Evolutionary conservation across 148 eudicot species (phyloP).

Genomic region (Heliamphora exappendiculata): DNA sequence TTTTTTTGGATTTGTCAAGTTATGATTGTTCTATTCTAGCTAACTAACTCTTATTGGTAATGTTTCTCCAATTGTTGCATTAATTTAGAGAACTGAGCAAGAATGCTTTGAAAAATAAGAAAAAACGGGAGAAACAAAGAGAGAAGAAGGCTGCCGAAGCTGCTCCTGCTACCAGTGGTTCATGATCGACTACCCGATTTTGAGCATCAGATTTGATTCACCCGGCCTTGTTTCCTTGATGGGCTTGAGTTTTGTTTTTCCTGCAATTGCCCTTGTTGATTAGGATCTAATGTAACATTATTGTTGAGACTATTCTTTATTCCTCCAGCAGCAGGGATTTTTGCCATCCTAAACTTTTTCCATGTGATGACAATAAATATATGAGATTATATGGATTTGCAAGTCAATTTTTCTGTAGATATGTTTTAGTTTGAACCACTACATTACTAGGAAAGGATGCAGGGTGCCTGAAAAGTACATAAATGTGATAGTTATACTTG

Average conservation of each 20-base stretch:
- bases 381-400: too few species aligned
- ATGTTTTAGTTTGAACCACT: too few species aligned
- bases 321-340: neutral
- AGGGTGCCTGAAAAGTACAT: too few species aligned
- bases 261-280: neutral
- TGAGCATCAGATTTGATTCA: neutral
- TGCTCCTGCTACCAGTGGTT: constrained; percentile 35
- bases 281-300: neutral
- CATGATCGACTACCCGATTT: constrained; percentile 20
- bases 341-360: neutral
- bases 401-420: too few species aligned
- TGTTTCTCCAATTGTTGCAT: constrained; percentile 3
- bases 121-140: constrained; percentile 77
- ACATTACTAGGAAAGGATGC: too few species aligned
- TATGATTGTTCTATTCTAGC: neutral
- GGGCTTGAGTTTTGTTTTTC: neutral
- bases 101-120: constrained; percentile 85
- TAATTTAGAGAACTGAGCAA: constrained; percentile 81
- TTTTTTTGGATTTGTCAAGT: neutral
- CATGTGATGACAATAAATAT: neutral
- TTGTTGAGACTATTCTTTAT: neutral
- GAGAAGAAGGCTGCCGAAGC: constrained; percentile 90
- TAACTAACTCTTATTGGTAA: neutral
- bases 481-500: too few species aligned
- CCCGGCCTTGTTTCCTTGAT: neutral